Evolutionary conservation across 768 basidiomycete genomes (phyloP), one percentile per base, ranked within the genome.

Genomic region (Boletus sp.): DNA sequence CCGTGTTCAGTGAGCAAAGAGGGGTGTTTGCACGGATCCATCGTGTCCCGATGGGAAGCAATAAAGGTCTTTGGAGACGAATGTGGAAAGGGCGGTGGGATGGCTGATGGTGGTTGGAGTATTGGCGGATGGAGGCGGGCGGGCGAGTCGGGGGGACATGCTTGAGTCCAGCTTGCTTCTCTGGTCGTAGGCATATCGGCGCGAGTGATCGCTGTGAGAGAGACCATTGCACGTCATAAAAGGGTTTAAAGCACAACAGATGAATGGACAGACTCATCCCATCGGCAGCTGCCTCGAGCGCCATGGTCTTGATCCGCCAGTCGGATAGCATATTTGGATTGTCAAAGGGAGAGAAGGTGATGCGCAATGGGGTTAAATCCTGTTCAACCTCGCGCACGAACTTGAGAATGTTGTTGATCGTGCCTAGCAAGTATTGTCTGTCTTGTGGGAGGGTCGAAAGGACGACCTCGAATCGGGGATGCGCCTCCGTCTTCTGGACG

Each of bases 1-100:
- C 81, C 82, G 57, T 84, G 82, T 0, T 76, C 70, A 4, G 50
- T 51, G 35, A 77, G 50, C 37, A 71, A 55, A 14, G 61, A 59
- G 1, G 76, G 76, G 51, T 76, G 64, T 23, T 38, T 29, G 54
- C 76, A 77, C 0, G 75, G 70, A 45, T 75, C 51, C 75, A 77
- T 76, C 21, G 68, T 53, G 11, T 51, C 56, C 1, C 56, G n/a
- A n/a, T n/a, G n/a, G n/a, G n/a, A n/a, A n/a, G n/a, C n/a, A n/a
- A n/a, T n/a, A n/a, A n/a, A n/a, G 59, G 67, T 63, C 40, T 68
- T 66, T 1, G 47, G 44, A 3, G 35, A 21, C 6, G 56, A 15
- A 0, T 34, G 30, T 1, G 40, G 33, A 10, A 38, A 5, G 1
- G 32, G 29, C 4, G n/a, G n/a, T n/a, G 34, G 13, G 11, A 34